Evolutionary conservation across 306 rosid species (phyloP).

Genomic region (Pterocarpus santalinus): DNA sequence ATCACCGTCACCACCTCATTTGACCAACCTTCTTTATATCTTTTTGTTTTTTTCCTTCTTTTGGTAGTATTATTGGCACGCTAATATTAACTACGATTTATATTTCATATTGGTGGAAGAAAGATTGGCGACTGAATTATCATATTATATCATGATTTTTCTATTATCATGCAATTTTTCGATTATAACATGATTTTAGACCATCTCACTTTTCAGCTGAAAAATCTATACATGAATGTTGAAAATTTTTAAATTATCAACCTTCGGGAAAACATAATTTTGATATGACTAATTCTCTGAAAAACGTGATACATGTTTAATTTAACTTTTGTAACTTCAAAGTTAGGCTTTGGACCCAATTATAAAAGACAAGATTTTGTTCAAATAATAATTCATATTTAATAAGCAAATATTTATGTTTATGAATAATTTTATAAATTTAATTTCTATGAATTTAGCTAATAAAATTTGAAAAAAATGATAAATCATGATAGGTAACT

Average conservation of each 20-base stretch:
- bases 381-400: not conserved
- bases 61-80: not conserved
- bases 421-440: too few relatives aligned
- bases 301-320: not conserved
- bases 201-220: not conserved
- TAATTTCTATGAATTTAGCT: too few relatives aligned
- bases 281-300: not conserved
- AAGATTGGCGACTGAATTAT: not conserved
- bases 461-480: too few relatives aligned
- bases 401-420: too few relatives aligned
- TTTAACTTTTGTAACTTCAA: not conserved
- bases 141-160: not conserved
- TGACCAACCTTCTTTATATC: conserved; percentile 45
- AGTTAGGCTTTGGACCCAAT: not conserved
- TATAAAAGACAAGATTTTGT: not conserved
- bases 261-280: not conserved
- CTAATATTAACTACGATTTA: conserved; percentile 7
- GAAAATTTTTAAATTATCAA: not conserved
- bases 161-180: not conserved
- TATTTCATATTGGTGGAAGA: not conserved
- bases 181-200: not conserved
- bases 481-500: too few relatives aligned
- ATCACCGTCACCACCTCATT: conserved; percentile 48
- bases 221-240: not conserved
- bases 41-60: not conserved